Base-by-base conservation (phyloP, 2,329 filamentous ascomycete species). In the Beauveria asiatica region DNA sequence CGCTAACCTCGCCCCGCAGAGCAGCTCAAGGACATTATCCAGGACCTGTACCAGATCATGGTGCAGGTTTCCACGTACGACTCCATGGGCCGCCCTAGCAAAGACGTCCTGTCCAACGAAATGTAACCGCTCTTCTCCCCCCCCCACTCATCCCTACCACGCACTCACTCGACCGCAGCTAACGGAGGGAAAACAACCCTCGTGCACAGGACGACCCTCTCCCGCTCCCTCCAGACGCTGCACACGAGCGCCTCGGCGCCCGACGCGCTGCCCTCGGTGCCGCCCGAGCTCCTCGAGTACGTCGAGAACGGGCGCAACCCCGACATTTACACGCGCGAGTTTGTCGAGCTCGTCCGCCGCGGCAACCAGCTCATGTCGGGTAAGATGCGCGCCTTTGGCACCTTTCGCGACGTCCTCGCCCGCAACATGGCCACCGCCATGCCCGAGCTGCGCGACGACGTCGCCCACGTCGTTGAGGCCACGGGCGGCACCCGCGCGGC, bases 301-400 rank as follows among this genome's bases (percentile, higher is more conserved):
- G 85, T 89, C 67, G 85, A 89, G 71, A 83, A 84, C 69, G 85
- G 86, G 49, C 84, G 86, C 55, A 89, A 89, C 75, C 86, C 86
- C 2, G 86, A 89, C 73, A 88, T 89, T 66, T 89, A 89, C 77
- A 89, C 86, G 59, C 79, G 86, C 67, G 86, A 89, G 75, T 88
- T 89, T 67, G 85, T 88, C 67, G 86, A 89, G 80, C 77, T 86
- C 57, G 84, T 86, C 25, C 76, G 85, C 59, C 77, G 84, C 51
- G 78, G 81, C 45, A 89, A 89, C 74, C 86, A 88, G 77, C 75
- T 86, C 63, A 80, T 86, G 75, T 78, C 81, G 66, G 86, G 86
- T 59, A 88, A 88, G 76, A 76, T 80, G 72, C 70, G 74, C 66
- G 85, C 85, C 41, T 89, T 88, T 68, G 76, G 70, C 11, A 66